Base-by-base conservation (phyloP, 108 stramenopile genomes). In the Nitzschia putrida region DNA sequence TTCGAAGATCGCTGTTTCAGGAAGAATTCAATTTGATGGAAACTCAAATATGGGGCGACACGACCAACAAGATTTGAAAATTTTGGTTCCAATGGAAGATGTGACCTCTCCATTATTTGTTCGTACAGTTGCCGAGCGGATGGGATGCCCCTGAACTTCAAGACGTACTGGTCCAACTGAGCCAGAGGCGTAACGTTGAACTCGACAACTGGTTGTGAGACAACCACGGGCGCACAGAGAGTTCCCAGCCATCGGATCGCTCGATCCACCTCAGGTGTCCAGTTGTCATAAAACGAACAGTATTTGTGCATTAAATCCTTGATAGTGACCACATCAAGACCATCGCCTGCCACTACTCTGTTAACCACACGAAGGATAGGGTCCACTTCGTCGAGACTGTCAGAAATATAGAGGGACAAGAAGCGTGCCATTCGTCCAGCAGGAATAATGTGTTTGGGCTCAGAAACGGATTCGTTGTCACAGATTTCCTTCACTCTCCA, bases 401-500 rank as follows among this genome's bases (percentile, higher is more conserved):
- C 90, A 24, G 87, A 85, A 25, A 95, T 50, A 58, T 91, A 81
- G 25, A 92, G 77, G 12, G 89, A 88, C 12, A 87, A 41, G 22
- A 92, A 66, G 7, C 94, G 81, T 7, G 91, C 86, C 88, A 95
- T 84, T 44, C 76, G 84, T 44, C 85, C 80, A 7, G 85, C 85
- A 56, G 94, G 91, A 54, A 95, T 84, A 14, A 78, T 88, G 51
- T 95, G 83, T 24, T 86, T 85, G 11, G 94, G 89, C 66, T 89
- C 91, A 45, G 80, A 78, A 16, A 94, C 79, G 2, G 82, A 88
- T 67, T 94, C 93, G 61, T 85, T 73, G 55, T 91, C 89, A 53
- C 91, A 82, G 29, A 93, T 92, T 53, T 91, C 91, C 72, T 88
- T 92, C 8, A 88, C 83, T 68, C 89, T 82, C 91, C 91, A 95